Evolutionary conservation across 2,329 filamentous ascomycete genomes (phyloP).

Genomic region (Boeremia lycopersici): DNA sequence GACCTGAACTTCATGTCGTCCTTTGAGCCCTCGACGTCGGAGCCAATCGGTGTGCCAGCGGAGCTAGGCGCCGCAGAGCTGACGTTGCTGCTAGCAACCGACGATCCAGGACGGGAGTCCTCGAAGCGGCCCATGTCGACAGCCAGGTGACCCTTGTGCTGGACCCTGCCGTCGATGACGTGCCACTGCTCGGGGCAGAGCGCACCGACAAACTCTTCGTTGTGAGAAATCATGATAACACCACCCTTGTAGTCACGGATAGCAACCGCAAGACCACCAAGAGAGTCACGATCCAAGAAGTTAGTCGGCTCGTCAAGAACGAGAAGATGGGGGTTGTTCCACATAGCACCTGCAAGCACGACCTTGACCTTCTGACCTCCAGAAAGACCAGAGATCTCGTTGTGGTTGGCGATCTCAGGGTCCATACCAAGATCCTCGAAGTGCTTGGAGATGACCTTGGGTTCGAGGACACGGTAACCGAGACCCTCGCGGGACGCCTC

Average conservation of each 20-base stretch:
- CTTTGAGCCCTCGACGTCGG: constrained; percentile 79
- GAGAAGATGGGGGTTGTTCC: constrained; percentile 97
- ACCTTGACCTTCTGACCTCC: constrained; percentile 99
- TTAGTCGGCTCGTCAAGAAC: constrained; percentile 99
- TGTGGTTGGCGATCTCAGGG: constrained; percentile 98
- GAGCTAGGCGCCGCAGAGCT: constrained; percentile 48
- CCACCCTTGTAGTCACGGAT: constrained; percentile 98
- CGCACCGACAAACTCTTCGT: constrained; percentile 97
- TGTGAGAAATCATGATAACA: constrained; percentile 99
- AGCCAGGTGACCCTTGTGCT: constrained; percentile 78
- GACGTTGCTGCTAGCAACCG: constrained; percentile 56
- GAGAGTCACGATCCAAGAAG: constrained; percentile 97
- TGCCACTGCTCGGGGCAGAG: constrained; percentile 97
- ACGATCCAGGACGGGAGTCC: constrained; percentile 71
- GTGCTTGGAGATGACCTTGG: constrained; percentile 94
- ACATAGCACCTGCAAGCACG: constrained; percentile 93
- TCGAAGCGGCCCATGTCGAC: constrained; percentile 84
- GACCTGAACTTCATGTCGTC: constrained; percentile 84
- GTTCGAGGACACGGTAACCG: constrained; percentile 91
- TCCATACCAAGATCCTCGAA: constrained; percentile 97
- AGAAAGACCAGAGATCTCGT: constrained; percentile 93
- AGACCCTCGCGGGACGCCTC: constrained; percentile 98
- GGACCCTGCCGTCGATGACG: constrained; percentile 84
- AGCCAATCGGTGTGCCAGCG: constrained; percentile 71
- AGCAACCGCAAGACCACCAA: constrained; percentile 94